Conservation (phyloP, 768 basidiomycete genomes). For the Tylopilus rubrobrunneus region DNA sequence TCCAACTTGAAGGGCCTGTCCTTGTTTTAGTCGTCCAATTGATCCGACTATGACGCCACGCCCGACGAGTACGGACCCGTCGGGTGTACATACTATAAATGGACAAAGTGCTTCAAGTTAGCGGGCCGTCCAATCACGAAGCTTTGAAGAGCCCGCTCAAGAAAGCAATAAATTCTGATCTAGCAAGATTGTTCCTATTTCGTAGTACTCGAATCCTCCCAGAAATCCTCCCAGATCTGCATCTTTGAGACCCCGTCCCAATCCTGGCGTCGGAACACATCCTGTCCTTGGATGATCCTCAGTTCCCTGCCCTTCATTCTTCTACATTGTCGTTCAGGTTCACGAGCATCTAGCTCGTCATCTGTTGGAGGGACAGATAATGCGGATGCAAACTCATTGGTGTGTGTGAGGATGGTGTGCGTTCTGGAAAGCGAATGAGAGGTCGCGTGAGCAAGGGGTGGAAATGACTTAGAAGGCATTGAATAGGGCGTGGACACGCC, state of each 20-base stretch:
- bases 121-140: no score
- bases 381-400: conserved; percentile 50
- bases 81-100: no score
- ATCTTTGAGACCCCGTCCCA: conserved; percentile 32
- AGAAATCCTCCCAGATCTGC: conserved; percentile 34
- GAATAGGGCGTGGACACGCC: not conserved
- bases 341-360: conserved; percentile 64
- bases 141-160: no score
- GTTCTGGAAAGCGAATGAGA: conserved; percentile 72
- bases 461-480: conserved; percentile 5
- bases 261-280: conserved; percentile 50
- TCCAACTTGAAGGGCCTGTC: no score
- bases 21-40: no score
- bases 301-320: conserved; percentile 87
- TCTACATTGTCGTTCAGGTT: conserved; percentile 61
- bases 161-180: no score
- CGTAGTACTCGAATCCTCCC: conserved; percentile 16
- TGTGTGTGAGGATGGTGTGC: conserved; percentile 64
- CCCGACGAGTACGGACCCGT: no score
- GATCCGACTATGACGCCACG: no score
- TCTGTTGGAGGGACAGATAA: conserved; percentile 60
- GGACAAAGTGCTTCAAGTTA: no score
- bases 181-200: not conserved
- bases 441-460: conserved; percentile 40
- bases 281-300: conserved; percentile 74